These are phyloP conservation scores for Monilinia laxa DNA, from an alignment of 2,329 filamentous ascomycete species.

Conservation along the genomic window DNA sequence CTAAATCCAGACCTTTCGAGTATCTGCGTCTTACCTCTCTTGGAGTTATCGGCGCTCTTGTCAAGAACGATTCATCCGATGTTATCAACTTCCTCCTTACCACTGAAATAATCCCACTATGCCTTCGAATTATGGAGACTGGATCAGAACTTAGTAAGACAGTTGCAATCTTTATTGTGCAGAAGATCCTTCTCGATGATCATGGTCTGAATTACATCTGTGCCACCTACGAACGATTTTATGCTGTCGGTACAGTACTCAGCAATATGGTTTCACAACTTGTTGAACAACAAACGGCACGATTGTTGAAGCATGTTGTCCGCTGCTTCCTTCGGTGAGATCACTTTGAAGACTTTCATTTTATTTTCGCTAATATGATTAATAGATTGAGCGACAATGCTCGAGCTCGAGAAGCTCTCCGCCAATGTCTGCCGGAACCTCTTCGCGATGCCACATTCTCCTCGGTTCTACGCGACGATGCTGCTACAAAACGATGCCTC, in stretches of 20 bases:
- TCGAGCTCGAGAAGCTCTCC: conserved; percentile 86
- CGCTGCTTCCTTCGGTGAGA: conserved; percentile 89
- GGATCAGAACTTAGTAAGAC: conserved; percentile 98
- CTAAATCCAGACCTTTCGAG: conserved; percentile 95
- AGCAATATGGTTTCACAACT: conserved; percentile 99
- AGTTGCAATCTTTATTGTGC: conserved; percentile 98
- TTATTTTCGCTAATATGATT: conserved; percentile 22
- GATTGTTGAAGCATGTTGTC: conserved; percentile 95
- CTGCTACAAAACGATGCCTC: conserved; percentile 94
- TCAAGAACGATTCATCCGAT: conserved; percentile 98
- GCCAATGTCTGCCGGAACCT: conserved; percentile 96
- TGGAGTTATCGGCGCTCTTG: conserved; percentile 92
- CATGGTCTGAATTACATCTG: conserved; percentile 98
- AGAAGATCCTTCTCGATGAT: conserved; percentile 97
- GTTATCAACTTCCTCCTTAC: conserved; percentile 99
- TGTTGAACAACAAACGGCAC: conserved; percentile 94
- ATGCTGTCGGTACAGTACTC: conserved; percentile 93
- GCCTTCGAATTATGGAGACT: conserved; percentile 98
- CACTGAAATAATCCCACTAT: conserved; percentile 97
- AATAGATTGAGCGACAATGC: conserved; percentile 89
- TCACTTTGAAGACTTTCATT: neutral
- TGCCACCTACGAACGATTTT: conserved; percentile 97
- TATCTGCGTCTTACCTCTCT: conserved; percentile 94
- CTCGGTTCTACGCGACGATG: conserved; percentile 92
- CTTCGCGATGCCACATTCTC: conserved; percentile 98